Conservation (phyloP, 2,329 filamentous ascomycete genomes). For the Epichloe coenophiala region DNA sequence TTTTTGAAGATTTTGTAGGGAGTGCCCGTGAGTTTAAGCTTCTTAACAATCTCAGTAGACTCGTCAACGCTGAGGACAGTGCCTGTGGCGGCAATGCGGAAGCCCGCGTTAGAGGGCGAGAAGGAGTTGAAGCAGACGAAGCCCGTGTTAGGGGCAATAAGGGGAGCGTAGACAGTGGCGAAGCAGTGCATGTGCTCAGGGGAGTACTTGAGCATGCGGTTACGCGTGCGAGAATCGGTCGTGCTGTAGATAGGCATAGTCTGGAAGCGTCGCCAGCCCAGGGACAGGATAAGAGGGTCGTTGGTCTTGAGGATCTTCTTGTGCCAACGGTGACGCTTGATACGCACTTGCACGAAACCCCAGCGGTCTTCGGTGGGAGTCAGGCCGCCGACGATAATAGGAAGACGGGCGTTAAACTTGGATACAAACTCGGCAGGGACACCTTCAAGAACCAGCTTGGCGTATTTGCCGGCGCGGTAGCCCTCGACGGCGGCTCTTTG, state of each 20-base stretch:
- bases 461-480: constrained; percentile 83
- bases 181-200: constrained; percentile 99
- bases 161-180: constrained; percentile 90
- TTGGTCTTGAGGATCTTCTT: constrained; percentile 98
- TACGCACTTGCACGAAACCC: constrained; percentile 86
- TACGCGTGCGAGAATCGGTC: constrained; percentile 81
- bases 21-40: constrained; percentile 86
- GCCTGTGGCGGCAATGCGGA: constrained; percentile 87
- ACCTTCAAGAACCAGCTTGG: constrained; percentile 74
- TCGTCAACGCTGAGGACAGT: constrained; percentile 92
- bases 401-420: constrained; percentile 68
- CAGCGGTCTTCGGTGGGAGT: constrained; percentile 90
- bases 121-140: constrained; percentile 91
- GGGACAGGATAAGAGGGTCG: constrained; percentile 90
- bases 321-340: constrained; percentile 97
- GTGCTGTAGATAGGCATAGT: constrained; percentile 91
- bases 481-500: constrained; percentile 80
- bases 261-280: constrained; percentile 94
- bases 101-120: constrained; percentile 70
- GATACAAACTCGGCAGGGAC: constrained; percentile 84
- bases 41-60: constrained; percentile 95
- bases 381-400: constrained; percentile 78
- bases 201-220: constrained; percentile 99
- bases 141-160: constrained; percentile 89
- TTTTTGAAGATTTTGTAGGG: constrained; percentile 99